Percentiles rank a stretch among this genome's conserved stretches.
Conservation (phyloP, 192 early-diverging fungal species). For the Funneliformis geosporum region DNA sequence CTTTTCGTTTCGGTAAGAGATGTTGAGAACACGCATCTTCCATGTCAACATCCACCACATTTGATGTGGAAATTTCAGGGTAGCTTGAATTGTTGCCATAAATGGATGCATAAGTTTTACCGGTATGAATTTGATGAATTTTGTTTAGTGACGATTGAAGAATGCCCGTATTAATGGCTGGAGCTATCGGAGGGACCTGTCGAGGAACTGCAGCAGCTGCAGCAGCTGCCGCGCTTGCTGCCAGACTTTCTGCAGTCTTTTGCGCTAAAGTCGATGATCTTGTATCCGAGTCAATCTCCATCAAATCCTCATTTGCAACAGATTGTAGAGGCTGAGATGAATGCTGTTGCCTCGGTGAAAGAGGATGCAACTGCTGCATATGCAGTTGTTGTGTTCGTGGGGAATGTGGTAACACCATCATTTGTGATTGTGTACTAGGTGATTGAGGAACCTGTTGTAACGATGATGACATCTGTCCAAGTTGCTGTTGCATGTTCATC, state of each 20-base stretch:
- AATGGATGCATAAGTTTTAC: neutral
- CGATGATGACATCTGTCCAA: too few relatives aligned
- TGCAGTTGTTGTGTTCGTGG: neutral
- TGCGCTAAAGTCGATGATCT: neutral
- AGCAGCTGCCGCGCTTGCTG: neutral
- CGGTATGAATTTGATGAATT: neutral
- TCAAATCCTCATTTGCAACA: neutral
- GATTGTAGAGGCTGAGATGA: conserved; percentile 1
- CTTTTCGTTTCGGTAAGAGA: conserved; percentile 63
- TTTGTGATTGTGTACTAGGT: neutral
- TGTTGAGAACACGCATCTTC: neutral
- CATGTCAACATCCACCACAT: neutral
- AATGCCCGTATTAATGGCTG: neutral
- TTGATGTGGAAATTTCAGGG: neutral
- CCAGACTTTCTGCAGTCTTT: neutral
- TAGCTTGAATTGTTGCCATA: neutral
- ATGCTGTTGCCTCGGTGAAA: neutral
- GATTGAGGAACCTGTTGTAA: too few relatives aligned
- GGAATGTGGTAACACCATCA: neutral
- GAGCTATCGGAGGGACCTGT: conserved; percentile 2
- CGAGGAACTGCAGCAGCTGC: neutral
- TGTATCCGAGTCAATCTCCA: neutral
- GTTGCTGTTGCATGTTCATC: neutral
- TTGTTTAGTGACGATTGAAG: neutral
- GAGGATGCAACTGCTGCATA: neutral